A percentile compares a stretch with the other conserved stretches of the same genome.
Evolutionary conservation across 2,329 filamentous ascomycete species (phyloP).

Genomic region (Ophidiomyces ophidiicola): DNA sequence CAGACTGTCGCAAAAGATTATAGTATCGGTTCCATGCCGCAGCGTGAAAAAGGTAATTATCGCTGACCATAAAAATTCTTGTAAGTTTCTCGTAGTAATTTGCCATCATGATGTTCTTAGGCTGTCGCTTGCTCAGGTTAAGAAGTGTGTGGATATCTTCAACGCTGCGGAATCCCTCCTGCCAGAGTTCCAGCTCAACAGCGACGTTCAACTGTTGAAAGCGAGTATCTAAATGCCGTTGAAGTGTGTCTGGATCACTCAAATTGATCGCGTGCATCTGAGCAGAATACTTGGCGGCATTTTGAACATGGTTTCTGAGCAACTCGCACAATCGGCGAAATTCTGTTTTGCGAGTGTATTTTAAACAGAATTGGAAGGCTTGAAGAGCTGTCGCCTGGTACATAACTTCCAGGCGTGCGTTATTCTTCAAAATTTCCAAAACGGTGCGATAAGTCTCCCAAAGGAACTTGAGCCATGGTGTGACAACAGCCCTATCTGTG

Average conservation of each 20-base stretch:
- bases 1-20: slow-evolving; percentile 85
- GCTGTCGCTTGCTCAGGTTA: slow-evolving; percentile 91
- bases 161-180: slow-evolving; percentile 97
- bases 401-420: slow-evolving; percentile 90
- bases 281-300: slow-evolving; percentile 94
- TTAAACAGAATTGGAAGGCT: slow-evolving; percentile 96
- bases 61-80: slow-evolving; percentile 94
- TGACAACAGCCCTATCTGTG: slow-evolving; percentile 95
- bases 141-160: slow-evolving; percentile 97
- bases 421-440: slow-evolving; percentile 97
- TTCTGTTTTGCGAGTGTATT: slow-evolving; percentile 97
- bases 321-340: slow-evolving; percentile 97
- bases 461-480: slow-evolving; percentile 97
- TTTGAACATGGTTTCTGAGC: slow-evolving; percentile 95
- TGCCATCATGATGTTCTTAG: slow-evolving; percentile 99
- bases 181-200: slow-evolving; percentile 95
- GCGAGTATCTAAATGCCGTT: slow-evolving; percentile 92
- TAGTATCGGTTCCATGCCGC: slow-evolving; percentile 97
- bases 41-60: slow-evolving; percentile 98
- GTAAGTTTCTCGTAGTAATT: slow-evolving; percentile 99
- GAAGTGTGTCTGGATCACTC: slow-evolving; percentile 90
- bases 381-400: slow-evolving; percentile 97
- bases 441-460: slow-evolving; percentile 99
- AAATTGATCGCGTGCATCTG: slow-evolving; percentile 99
- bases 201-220: slow-evolving; percentile 98